phyloP scores from a whole-genome alignment of 1,284 basidiomycete genomes.

The Rhodotorula sp. region DNA sequence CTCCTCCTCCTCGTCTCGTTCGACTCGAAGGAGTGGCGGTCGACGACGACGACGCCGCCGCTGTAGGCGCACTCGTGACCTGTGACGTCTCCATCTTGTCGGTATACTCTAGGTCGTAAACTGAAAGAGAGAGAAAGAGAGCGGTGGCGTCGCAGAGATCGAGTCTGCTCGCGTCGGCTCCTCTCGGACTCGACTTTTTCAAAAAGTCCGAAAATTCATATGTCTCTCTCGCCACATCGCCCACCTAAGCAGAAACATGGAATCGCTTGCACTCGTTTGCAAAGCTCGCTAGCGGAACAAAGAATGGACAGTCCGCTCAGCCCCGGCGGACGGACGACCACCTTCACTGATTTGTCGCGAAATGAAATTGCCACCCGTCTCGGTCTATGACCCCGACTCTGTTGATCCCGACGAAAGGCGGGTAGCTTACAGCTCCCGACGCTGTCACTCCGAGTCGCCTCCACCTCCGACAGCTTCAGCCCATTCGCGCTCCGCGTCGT shows the following conservation, averaged over 20 bases:
- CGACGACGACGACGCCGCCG: background rate
- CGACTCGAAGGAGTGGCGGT: background rate
- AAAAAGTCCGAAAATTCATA: no score
- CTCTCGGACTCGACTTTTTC: no score
- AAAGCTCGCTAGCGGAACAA: background rate
- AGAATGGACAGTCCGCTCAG: background rate
- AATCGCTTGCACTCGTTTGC: no score
- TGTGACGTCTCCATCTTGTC: background rate
- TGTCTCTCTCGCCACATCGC: no score
- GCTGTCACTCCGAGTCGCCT: background rate
- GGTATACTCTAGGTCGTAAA: no score
- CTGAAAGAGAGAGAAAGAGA: no score
- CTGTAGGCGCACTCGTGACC: background rate
- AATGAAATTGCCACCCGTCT: background rate
- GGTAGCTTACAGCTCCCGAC: background rate
- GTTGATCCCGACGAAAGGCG: background rate
- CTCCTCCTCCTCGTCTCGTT: no score
- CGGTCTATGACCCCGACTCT: background rate
- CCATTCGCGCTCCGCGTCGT: slow-evolving; percentile 28
- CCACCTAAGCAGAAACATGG: no score
- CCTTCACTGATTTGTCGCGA: background rate
- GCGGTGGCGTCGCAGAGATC: no score
- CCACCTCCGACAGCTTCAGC: slow-evolving; percentile 1
- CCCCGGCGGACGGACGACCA: background rate
- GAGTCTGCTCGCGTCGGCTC: no score